Percentiles rank a stretch among this genome's conserved stretches.
Evolutionary conservation across 139 green algal species (phyloP).

Genomic region (Deuterostichococcus epilithicus): DNA sequence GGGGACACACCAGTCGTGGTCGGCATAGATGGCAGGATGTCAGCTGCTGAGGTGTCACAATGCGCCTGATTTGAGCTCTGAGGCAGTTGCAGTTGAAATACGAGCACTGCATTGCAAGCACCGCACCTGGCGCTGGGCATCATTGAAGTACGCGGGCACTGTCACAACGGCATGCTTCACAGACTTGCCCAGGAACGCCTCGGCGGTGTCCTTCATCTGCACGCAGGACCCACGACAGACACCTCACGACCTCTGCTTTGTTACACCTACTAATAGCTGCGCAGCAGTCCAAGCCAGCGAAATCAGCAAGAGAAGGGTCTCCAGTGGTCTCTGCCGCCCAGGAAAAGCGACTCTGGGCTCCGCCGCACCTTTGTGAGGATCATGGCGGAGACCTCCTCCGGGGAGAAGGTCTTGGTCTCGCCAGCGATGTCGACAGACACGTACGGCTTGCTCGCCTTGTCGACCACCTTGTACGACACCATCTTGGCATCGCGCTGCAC

Average conservation of each 20-base stretch:
- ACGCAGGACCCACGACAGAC: slow-evolving; percentile 14
- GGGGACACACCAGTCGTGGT: no score
- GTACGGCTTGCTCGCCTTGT: slow-evolving; percentile 91
- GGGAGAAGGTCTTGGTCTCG: slow-evolving; percentile 66
- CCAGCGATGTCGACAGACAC: slow-evolving; percentile 69
- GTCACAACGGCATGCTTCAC: slow-evolving; percentile 87
- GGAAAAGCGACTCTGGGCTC: neutral
- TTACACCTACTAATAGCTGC: no score
- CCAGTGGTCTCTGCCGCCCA: neutral
- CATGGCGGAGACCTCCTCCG: slow-evolving; percentile 98
- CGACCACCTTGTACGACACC: slow-evolving; percentile 93
- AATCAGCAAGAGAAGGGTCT: no score
- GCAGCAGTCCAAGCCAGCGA: no score
- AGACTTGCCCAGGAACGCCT: slow-evolving; percentile 67
- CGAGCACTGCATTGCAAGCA: neutral
- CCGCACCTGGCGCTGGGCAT: slow-evolving; percentile 88
- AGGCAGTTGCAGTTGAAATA: neutral
- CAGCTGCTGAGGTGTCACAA: no score
- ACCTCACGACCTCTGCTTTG: neutral
- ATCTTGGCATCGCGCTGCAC: slow-evolving; percentile 97
- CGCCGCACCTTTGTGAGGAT: slow-evolving; percentile 77
- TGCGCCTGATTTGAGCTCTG: no score
- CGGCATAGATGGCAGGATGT: no score
- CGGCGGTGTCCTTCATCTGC: slow-evolving; percentile 79
- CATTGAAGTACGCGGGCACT: slow-evolving; percentile 99